Base-by-base conservation (phyloP, 73 alveolate genomes). In the Paramecium primaurelia region DNA sequence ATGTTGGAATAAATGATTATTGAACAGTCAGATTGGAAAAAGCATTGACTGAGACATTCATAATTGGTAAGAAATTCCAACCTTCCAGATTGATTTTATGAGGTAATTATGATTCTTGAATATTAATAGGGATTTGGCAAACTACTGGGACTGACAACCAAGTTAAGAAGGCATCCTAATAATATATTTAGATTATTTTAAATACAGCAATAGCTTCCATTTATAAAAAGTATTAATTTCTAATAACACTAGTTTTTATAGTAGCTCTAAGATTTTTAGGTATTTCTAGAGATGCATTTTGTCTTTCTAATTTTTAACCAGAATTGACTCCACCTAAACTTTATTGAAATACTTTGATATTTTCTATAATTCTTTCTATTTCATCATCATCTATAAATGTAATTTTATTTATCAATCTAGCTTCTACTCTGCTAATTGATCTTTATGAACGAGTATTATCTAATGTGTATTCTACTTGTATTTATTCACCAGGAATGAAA, bases 331-430 rank as follows among this genome's bases (percentile, higher is more conserved):
- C 91, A 4, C 77, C 91, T 10, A 80, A 18, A 80, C 12, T 80
- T 25, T 45, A 80, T n/a, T 80, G 25, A 8, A 80, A 49, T 1
- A 80, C 44, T 32, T 42, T 45, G 25, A 9, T 47, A 80, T 80
- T n/a, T 45, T 80, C 91, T n/a, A 80, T 6, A 25, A 80, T 40
- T 25, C 91, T 80, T 49, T 80, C 91, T 8, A 32, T 64, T 80
- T 80, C 91, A 80, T 42, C 91, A 45, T 80, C 73, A 80, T 80
- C 91, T 4, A 80, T 80, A 80, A 80, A 80, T 20, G 91, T 80
- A 3, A 80, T 7, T 80, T 80, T 80, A 45, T 80, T 40, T 2
- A 80, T 42, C 9, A 80, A 36, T 45, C 91, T 40, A 6, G 75
- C 91, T 80, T 80, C 91, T 8, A 80, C 75, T 80, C 91, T 80